Evolutionary conservation across 176 grass and related monocot genomes (phyloP), one percentile per base, ranked within the genome.

Genomic region (Oryza meridionalis): DNA sequence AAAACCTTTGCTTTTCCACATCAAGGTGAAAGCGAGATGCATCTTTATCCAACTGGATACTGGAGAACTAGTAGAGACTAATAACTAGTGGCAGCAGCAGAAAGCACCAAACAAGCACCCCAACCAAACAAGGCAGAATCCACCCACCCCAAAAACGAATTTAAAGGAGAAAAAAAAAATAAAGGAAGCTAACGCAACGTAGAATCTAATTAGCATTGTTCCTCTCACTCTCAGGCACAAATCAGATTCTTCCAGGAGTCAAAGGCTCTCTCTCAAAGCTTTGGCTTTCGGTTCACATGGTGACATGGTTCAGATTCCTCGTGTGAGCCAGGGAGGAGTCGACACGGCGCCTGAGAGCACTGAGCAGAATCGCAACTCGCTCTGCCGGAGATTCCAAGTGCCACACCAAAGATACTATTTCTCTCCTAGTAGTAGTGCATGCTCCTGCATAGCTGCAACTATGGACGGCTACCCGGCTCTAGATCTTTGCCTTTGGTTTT

Each of bases 11-110:
- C 83, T 76, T 90, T 87, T 63, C 84, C 64, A 70, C 51, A 58
- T 29, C 51, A 44, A 50, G 64, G 42, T 26, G 88, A 84, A 70
- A 80, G 70, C 10, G 89, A 90, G 59, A 87, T 80, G 75, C 84
- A 68, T 83, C 84, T 80, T 42, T 83, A 79, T 90, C 88, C 84
- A 80, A 43, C 42, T 43, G 42, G 42, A 43, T 40, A 68, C 73
- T 35, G 5, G 84, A 42, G 25, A 67, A 16, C 62, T 6, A 32
- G 1, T 3, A 32, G 1, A 6, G 53, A 47, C 31, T 40, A 40
- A 8, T 50, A 27, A 33, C 49, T 32, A 17, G 11, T 7, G 58
- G 69, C 22, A 72, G 69, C 31, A 65, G 21, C 75, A 33, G 49
- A 75, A 27, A 74, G 81, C 87, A 75, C 69, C 19, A 75, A 51